phyloP scores from a whole-genome alignment of 495 filamentous ascomycete genomes.

The Xylaria palmicola region DNA sequence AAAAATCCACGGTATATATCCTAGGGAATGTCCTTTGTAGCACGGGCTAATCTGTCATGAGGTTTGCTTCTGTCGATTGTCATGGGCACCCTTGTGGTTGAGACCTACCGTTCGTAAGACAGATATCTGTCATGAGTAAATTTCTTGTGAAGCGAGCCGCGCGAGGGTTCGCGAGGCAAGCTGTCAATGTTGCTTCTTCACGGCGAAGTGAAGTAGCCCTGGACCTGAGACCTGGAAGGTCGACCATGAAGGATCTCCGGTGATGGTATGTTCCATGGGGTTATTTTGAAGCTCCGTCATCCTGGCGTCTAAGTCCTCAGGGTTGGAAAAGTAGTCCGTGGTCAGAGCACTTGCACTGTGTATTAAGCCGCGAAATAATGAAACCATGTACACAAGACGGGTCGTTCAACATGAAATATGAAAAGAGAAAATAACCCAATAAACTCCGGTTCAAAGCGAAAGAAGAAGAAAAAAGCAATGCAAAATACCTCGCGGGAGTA shows the following conservation, averaged over 20 bases:
- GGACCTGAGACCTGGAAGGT: constrained; percentile 7
- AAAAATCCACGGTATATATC: constrained; percentile 2
- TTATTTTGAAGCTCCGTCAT: constrained; percentile 13
- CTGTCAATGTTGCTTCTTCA: constrained; percentile 4
- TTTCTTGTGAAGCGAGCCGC: constrained; percentile 10
- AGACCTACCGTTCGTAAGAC: constrained; percentile 12
- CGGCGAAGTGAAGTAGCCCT: neutral
- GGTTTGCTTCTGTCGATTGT: constrained; percentile 6
- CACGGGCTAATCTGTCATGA: neutral
- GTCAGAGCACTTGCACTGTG: constrained; percentile 24
- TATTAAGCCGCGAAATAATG: neutral
- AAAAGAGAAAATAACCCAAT: constrained; percentile 17
- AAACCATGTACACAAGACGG: constrained; percentile 24
- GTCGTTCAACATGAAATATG: constrained; percentile 18
- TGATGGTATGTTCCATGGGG: constrained; percentile 7
- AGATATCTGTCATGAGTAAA: neutral
- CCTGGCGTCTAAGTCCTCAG: constrained; percentile 22
- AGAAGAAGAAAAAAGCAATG: constrained; percentile 27
- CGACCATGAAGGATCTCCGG: neutral
- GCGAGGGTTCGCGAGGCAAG: constrained; percentile 6
- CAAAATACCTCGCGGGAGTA: constrained; percentile 53
- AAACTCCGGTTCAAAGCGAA: constrained; percentile 32
- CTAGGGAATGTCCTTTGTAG: neutral
- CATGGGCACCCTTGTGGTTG: neutral
- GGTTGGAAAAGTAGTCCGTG: constrained; percentile 5